Percentiles rank a stretch among this genome's conserved stretches.
Conservation (phyloP, 441 rosid genomes). For the Adansonia gregorii region DNA sequence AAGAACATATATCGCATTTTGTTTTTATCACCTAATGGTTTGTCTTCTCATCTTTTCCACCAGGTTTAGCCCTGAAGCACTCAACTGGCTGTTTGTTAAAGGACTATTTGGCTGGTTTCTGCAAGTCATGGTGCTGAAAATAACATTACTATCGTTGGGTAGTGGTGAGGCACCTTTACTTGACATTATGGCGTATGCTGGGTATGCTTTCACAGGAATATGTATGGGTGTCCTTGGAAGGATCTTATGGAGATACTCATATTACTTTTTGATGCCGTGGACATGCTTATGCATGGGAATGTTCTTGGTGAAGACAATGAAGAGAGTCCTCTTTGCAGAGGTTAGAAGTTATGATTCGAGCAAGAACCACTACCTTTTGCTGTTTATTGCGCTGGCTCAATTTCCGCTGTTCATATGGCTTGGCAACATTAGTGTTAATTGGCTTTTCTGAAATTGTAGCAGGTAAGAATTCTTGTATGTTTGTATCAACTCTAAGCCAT, state of each 20-base stretch:
- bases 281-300: conserved; percentile 13
- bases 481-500: not conserved
- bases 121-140: conserved; percentile 8
- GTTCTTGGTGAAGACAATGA: conserved; percentile 59
- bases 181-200: conserved; percentile 91
- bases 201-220: conserved; percentile 72
- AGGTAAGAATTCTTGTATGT: conserved; percentile 21
- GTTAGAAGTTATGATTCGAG: conserved; percentile 79
- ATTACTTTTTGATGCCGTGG: conserved; percentile 12
- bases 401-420: conserved; percentile 84
- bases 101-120: conserved; percentile 39
- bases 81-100: conserved; percentile 82
- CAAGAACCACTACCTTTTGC: conserved; percentile 81
- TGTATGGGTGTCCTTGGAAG: conserved; percentile 71
- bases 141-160: conserved; percentile 50
- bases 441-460: conserved; percentile 66
- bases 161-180: conserved; percentile 86
- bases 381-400: conserved; percentile 83
- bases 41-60: not conserved
- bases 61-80: conserved; percentile 90
- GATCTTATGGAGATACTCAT: conserved; percentile 42
- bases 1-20: not conserved
- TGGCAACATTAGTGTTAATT: conserved; percentile 43
- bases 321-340: conserved; percentile 82
- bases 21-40: not conserved